Percentiles rank a stretch among this genome's conserved stretches.
Conservation (phyloP, 108 stramenopile species). For the Nannochloropsis salina region DNA sequence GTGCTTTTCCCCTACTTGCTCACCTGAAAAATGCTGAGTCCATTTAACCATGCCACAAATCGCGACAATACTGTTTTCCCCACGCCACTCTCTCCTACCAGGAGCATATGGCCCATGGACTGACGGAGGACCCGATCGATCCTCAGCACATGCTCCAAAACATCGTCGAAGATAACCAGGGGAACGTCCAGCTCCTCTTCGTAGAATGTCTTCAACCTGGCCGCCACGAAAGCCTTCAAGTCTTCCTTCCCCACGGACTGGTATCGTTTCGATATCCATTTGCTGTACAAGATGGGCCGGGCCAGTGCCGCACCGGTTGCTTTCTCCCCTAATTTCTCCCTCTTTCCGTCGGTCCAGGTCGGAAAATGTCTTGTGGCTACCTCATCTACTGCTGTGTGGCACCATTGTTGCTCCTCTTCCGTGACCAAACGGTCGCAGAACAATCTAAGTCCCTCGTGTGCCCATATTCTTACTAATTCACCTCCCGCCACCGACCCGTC, state of each 20-base stretch:
- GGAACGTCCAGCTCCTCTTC: conserved; percentile 97
- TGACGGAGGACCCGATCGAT: conserved; percentile 61
- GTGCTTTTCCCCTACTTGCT: conserved; percentile 5
- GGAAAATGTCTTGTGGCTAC: conserved; percentile 45
- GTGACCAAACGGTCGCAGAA: conserved; percentile 89
- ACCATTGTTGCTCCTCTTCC: conserved; percentile 77
- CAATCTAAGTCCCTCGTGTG: conserved; percentile 90
- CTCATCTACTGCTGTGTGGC: conserved; percentile 32
- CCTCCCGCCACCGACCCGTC: conserved; percentile 60
- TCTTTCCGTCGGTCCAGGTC: conserved; percentile 55
- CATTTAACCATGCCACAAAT: conserved; percentile 96
- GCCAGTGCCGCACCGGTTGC: conserved; percentile 64
- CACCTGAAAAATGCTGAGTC: conserved; percentile 88
- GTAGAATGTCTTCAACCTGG: conserved; percentile 85
- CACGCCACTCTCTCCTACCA: conserved; percentile 91
- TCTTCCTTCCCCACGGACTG: conserved; percentile 67
- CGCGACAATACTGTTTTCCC: conserved; percentile 80
- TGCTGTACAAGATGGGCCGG: conserved; percentile 80
- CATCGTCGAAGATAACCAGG: conserved; percentile 94
- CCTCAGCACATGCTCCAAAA: conserved; percentile 68
- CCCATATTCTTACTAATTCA: conserved; percentile 89
- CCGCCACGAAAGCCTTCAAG: conserved; percentile 74
- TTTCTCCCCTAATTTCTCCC: conserved; percentile 54
- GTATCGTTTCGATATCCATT: conserved; percentile 86
- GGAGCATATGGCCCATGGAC: conserved; percentile 62